Evolutionary conservation across 192 early-diverging fungal species (phyloP).

Genomic region (Coemansia sp.): DNA sequence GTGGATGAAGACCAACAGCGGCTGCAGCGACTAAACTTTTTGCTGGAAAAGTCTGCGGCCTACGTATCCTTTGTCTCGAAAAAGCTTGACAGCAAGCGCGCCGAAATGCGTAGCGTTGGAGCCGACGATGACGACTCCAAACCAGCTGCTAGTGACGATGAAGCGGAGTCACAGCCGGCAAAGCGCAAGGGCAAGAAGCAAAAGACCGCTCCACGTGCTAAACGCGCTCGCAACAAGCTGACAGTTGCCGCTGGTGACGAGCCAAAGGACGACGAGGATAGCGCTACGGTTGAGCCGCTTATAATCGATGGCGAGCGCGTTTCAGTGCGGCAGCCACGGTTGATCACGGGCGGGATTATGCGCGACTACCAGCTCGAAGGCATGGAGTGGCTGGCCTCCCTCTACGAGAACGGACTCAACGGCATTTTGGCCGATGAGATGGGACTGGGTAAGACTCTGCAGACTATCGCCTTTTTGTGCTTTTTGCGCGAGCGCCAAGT

Average conservation of each 20-base stretch:
- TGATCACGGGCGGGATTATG: slow-evolving; percentile 85
- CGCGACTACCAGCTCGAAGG: slow-evolving; percentile 95
- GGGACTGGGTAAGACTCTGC: slow-evolving; percentile 94
- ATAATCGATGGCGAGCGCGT: slow-evolving; percentile 46
- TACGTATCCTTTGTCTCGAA: slow-evolving; percentile 78
- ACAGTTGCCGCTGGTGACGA: background rate
- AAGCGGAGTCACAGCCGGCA: slow-evolving; percentile 16
- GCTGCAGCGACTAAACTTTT: slow-evolving; percentile 75
- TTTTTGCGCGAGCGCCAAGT: slow-evolving; percentile 78
- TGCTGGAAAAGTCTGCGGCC: slow-evolving; percentile 81
- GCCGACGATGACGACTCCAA: slow-evolving; percentile 29
- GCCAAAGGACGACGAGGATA: background rate
- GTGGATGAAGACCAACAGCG: slow-evolving; percentile 64
- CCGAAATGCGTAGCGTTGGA: slow-evolving; percentile 64
- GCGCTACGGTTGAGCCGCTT: background rate
- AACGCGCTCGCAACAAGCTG: slow-evolving; percentile 8
- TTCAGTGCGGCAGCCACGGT: slow-evolving; percentile 75
- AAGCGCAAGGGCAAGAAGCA: slow-evolving; percentile 27
- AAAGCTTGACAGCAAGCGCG: slow-evolving; percentile 77
- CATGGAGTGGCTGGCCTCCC: slow-evolving; percentile 92
- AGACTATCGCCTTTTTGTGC: slow-evolving; percentile 90
- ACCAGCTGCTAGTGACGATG: slow-evolving; percentile 2
- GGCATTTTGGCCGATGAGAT: slow-evolving; percentile 97
- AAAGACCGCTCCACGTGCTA: slow-evolving; percentile 10
- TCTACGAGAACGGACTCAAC: slow-evolving; percentile 96